These are phyloP conservation scores for Leishmania martiniquensis DNA, from an alignment of 208 protist species.

Conservation along the genomic window DNA sequence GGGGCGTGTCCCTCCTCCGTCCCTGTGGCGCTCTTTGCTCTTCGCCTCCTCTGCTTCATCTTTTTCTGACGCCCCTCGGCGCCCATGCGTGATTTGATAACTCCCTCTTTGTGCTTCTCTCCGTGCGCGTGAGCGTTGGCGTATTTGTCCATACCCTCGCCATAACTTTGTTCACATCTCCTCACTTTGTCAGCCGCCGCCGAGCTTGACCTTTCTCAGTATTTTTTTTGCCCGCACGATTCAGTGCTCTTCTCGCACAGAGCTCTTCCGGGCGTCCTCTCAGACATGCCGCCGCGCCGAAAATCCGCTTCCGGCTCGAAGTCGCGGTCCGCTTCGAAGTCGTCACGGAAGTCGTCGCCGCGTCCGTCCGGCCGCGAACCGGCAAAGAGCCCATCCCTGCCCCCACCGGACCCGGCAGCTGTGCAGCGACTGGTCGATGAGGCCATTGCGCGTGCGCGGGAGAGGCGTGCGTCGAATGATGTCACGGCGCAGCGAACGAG, in stretches of 20 bases:
- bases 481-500: background rate
- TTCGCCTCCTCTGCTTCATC: background rate
- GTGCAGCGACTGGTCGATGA: conserved; percentile 81
- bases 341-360: conserved; percentile 20
- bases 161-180: background rate
- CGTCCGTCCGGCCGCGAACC: conserved; percentile 15
- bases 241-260: background rate
- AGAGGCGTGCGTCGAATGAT: conserved; percentile 16
- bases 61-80: background rate
- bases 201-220: background rate
- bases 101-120: background rate
- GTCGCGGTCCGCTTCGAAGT: conserved; percentile 31
- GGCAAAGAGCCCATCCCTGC: conserved; percentile 29
- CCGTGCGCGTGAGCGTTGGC: background rate
- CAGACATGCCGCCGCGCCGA: conserved; percentile 28
- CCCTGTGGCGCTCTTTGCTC: background rate
- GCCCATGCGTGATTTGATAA: background rate
- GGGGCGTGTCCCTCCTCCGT: background rate
- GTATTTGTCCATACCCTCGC: background rate
- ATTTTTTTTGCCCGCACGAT: background rate
- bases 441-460: conserved; percentile 56
- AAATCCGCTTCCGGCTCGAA: conserved; percentile 30
- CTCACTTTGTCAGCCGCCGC: background rate
- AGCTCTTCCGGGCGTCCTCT: background rate
- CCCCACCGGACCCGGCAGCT: conserved; percentile 48